Percentiles rank a stretch among this genome's conserved stretches.
Evolutionary conservation across 306 rosid species (phyloP).

Genomic region (Gastrolobium bilobum): DNA sequence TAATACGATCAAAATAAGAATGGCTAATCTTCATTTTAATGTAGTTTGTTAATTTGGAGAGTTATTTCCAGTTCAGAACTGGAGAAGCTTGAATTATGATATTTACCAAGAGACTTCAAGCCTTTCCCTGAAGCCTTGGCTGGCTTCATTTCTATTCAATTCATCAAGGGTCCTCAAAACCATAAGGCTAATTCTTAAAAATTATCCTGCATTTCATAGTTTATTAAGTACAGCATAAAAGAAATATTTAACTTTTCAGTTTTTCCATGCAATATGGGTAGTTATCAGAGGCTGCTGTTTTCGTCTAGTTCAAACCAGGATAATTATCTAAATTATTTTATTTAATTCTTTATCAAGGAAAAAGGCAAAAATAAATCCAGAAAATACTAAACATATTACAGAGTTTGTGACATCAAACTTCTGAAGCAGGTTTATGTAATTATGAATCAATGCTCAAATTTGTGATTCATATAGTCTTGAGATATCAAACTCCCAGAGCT

Average conservation of each 20-base stretch:
- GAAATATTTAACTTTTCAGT: neutral
- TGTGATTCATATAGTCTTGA: slow-evolving; percentile 1
- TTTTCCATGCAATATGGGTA: slow-evolving; percentile 10
- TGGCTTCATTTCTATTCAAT: slow-evolving; percentile 37
- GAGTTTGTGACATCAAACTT: neutral
- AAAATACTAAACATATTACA: neutral
- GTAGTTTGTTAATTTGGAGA: slow-evolving; percentile 7
- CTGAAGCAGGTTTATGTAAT: slow-evolving; percentile 30
- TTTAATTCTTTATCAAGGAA: slow-evolving; percentile 23
- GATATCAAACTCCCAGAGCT: slow-evolving; percentile 34
- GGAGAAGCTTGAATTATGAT: neutral
- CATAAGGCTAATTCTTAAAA: slow-evolving; percentile 20
- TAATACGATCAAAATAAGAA: slow-evolving; percentile 26
- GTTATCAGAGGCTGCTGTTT: slow-evolving; percentile 23
- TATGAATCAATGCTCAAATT: slow-evolving; percentile 34
- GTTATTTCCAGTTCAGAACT: slow-evolving; percentile 28
- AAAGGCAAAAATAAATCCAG: neutral
- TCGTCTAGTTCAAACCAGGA: slow-evolving; percentile 29
- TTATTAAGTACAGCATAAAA: neutral
- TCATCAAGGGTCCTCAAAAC: slow-evolving; percentile 31
- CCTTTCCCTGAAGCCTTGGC: slow-evolving; percentile 37
- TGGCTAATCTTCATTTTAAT: slow-evolving; percentile 7
- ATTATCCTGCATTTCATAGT: neutral
- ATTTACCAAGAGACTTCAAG: slow-evolving; percentile 27
- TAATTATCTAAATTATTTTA: slow-evolving; percentile 1